A percentile compares a stretch with the other conserved stretches of the same genome.
These are phyloP conservation scores for Phlegmacium glaucopus DNA, from an alignment of 768 basidiomycete species.

Conservation along the genomic window DNA sequence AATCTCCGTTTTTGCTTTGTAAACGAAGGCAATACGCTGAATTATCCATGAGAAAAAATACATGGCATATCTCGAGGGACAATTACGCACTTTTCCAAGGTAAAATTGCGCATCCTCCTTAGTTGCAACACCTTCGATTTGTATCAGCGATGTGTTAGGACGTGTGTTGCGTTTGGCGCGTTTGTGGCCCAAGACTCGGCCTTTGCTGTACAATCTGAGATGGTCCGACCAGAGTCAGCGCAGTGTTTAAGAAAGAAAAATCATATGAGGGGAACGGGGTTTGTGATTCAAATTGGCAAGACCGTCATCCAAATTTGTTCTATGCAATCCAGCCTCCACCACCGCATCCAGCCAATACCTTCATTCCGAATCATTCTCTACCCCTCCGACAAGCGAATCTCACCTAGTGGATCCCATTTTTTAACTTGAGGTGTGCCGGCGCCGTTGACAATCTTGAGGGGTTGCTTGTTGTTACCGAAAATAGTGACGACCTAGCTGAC, in stretches of 20 bases:
- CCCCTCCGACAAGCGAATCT: conserved; percentile 30
- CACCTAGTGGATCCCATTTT: conserved; percentile 83
- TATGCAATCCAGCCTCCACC: conserved; percentile 45
- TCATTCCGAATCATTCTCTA: conserved; percentile 16
- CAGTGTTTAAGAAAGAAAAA: not conserved
- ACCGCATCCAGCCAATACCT: conserved; percentile 10
- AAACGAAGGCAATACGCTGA: conserved; percentile 96
- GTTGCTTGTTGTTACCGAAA: conserved; percentile 24
- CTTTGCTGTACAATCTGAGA: conserved; percentile 89
- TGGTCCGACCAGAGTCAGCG: conserved; percentile 4
- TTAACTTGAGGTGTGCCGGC: conserved; percentile 44
- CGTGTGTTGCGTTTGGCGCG: conserved; percentile 95
- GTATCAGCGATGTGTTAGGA: conserved; percentile 94
- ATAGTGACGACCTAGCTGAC: conserved; percentile 23
- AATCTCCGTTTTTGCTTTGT: conserved; percentile 93
- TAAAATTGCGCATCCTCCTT: conserved; percentile 97
- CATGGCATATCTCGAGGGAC: not conserved
- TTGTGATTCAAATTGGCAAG: conserved; percentile 3
- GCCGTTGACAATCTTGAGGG: conserved; percentile 43
- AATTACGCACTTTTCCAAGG: conserved; percentile 85
- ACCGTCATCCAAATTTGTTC: conserved; percentile 25
- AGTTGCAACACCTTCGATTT: conserved; percentile 93
- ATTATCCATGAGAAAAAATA: conserved; percentile 2
- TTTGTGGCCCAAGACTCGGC: conserved; percentile 97
- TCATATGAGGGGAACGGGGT: not conserved